Evolutionary conservation across 495 filamentous ascomycete genomes (phyloP).

Genomic region (Parachaetomium inaequale): DNA sequence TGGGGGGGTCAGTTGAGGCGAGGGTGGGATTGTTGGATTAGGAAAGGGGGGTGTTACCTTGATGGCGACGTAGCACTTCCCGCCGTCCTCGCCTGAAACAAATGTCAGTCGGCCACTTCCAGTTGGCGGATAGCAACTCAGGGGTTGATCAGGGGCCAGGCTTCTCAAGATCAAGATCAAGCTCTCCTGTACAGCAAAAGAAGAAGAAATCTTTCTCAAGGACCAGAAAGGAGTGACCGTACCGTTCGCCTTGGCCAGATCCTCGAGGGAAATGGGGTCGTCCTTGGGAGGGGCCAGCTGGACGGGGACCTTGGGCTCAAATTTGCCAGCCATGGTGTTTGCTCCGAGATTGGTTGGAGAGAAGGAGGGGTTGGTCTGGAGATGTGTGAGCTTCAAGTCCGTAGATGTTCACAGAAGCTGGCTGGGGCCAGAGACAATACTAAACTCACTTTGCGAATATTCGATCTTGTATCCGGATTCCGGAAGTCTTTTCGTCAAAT

Average conservation of each 20-base stretch:
- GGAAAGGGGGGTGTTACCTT: slow-evolving; percentile 48
- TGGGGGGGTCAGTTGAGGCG: slow-evolving; percentile 30
- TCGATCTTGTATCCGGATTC: too few relatives aligned
- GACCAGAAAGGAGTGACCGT: slow-evolving; percentile 22
- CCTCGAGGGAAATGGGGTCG: slow-evolving; percentile 71
- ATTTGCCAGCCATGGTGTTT: slow-evolving; percentile 59
- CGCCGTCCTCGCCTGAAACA: slow-evolving; percentile 52
- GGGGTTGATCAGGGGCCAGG: not conserved
- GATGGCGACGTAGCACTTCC: slow-evolving; percentile 87
- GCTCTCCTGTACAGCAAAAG: too few relatives aligned
- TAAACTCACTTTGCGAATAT: slow-evolving; percentile 3
- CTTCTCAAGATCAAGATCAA: too few relatives aligned
- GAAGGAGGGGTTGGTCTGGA: not conserved
- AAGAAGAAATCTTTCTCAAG: not conserved
- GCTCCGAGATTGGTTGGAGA: not conserved
- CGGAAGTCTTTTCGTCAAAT: too few relatives aligned
- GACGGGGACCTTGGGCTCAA: slow-evolving; percentile 81
- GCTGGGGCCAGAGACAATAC: not conserved
- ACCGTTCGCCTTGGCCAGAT: slow-evolving; percentile 82
- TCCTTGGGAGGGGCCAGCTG: slow-evolving; percentile 81
- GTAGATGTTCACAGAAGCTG: not conserved
- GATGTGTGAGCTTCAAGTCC: not conserved
- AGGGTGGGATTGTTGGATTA: not conserved
- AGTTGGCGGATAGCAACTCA: not conserved
- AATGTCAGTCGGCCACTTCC: not conserved